A percentile compares a stretch with the other conserved stretches of the same genome.
Conservation (phyloP, 768 basidiomycete genomes). For the Russula olivacea region DNA sequence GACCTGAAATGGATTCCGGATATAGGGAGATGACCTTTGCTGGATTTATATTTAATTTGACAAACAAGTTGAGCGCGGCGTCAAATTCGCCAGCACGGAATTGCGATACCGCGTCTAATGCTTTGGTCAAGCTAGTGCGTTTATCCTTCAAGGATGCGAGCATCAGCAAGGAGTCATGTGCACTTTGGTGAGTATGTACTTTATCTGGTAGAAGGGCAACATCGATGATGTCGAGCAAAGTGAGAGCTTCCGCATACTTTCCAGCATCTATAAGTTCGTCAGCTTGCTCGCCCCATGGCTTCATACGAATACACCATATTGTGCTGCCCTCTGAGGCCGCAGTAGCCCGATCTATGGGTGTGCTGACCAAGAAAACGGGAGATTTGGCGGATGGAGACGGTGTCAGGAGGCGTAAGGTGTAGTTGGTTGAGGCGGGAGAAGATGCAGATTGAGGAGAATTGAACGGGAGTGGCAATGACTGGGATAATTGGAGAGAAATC, state of each 20-base stretch:
- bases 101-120: constrained; percentile 71
- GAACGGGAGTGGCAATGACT: constrained; percentile 63
- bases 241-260: constrained; percentile 72
- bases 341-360: constrained; percentile 64
- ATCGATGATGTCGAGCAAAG: constrained; percentile 67
- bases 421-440: constrained; percentile 33
- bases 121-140: constrained; percentile 54
- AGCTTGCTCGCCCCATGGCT: constrained; percentile 72
- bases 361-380: constrained; percentile 58
- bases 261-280: constrained; percentile 73
- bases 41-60: constrained; percentile 85
- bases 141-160: constrained; percentile 39
- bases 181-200: constrained; percentile 33
- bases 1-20: constrained; percentile 73
- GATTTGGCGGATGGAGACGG: constrained; percentile 48
- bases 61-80: constrained; percentile 78
- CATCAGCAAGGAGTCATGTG: neutral
- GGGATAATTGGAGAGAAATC: constrained; percentile 52
- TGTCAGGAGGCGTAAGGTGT: constrained; percentile 59
- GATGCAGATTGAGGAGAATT: constrained; percentile 31
- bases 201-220: constrained; percentile 54
- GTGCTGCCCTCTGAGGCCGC: constrained; percentile 66
- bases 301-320: constrained; percentile 71
- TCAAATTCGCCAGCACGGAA: constrained; percentile 68
- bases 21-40: constrained; percentile 91